Base-by-base conservation (phyloP, 2,329 filamentous ascomycete species). In the Stemphylium lycopersici region DNA sequence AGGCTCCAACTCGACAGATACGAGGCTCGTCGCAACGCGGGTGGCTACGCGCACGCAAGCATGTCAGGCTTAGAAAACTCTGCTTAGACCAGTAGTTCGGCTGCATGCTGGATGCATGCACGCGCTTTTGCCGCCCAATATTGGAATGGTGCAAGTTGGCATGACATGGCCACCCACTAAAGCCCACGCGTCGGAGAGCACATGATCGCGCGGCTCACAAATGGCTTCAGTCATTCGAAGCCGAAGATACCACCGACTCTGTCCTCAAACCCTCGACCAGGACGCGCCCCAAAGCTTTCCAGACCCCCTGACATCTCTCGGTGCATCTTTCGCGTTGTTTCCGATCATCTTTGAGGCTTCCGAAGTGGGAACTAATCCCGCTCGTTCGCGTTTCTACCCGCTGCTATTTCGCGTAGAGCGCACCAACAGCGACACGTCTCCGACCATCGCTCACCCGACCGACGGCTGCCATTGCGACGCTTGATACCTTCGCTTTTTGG, bases 321-420 rank as follows among this genome's bases (percentile, higher is more conserved):
- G 48, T 43, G 44, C 41, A 24, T 22, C 20, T 20, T 45, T 49
- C 45, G 47, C 51, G 56, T 46, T 52, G 20, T 45, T 43, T 41
- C 34, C 47, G 22, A 37, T 26, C 38, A 42, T 59, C 48, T 22
- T 22, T 36, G 34, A 42, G 47, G 40, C 24, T 36, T 34, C 47
- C 44, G 24, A 38, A 40, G 36, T 12, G 32, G 36, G 36, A 18
- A 18, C 45, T 33, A 43, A 12, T 46, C 50, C 47, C 51, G 47
- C 56, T 50, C 59, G 55, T 60, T 68, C 63, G 64, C 63, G 65
- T 61, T 55, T 55, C 43, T 55, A 36, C 54, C 53, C 56, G 50
- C 55, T 42, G 24, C 26, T 49, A 31, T 45, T 39, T 52, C 45
- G 49, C 52, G 51, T 50, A 48, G 46, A 55, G 54, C 50, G 42